Base-by-base conservation (phyloP, 2,329 filamentous ascomycete species). In the Elsinoe perseae region DNA sequence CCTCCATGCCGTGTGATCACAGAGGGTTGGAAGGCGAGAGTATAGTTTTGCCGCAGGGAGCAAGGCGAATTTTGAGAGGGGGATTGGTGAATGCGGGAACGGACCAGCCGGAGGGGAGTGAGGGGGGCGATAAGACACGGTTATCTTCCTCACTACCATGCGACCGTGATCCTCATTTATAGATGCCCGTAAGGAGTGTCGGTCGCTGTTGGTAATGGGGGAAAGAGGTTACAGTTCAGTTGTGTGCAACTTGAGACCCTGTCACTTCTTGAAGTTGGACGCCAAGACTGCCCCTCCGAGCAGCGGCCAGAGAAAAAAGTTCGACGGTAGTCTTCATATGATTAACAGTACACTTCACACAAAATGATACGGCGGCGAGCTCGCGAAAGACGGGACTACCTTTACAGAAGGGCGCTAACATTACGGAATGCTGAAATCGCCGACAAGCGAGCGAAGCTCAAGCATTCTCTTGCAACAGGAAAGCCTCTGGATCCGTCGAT, bases 381-480 rank as follows among this genome's bases (percentile, higher is more conserved):
- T 60, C 83, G 87, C 63, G 83, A 91, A 71, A 80, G 89, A 64
- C 80, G 87, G 64, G 89, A 95, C 69, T 95, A 97, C 71, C 83
- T 98, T 65, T 95, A 96, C 72, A 84, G 92, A 59, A 85, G 88
- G 66, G 92, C 93, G 34, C 79, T 96, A 57, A 85, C 89, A 20
- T 81, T 96, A 42, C 85, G 87, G 63, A 89, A 96, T 74, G 92
- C 92, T 60, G 92, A 95, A 67, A 95, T 95, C 62, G 87, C 87
- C 57, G 89, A 95, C 70, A 95, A 95, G 71, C 80, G 92, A 65
- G 86, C 91, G 36, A 88, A 95, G 69, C 75, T 98, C 56, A 87
- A 91, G 69, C 83, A 85, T 30, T 90, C 91, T 8, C 79, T 97
- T 52, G 92, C 93, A 20, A 89, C 87, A 8, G 93, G 93, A 61